Base-by-base conservation (phyloP, 176 grass and related monocot genomes). In the Otatea glauca region DNA sequence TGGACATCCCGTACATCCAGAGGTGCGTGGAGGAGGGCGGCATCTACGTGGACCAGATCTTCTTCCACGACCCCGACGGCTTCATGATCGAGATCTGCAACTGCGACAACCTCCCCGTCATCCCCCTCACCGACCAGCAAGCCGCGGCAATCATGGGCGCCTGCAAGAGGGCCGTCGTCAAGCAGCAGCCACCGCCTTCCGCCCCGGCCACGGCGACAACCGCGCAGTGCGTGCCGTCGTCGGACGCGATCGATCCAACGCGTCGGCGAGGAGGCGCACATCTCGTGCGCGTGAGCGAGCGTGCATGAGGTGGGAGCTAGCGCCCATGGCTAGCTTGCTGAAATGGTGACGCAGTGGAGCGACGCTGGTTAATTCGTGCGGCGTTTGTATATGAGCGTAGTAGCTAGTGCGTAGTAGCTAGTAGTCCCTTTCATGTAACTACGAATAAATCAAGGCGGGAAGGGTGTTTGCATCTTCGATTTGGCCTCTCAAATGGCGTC, bases 31-130 rank as follows among this genome's bases (percentile, higher is more conserved):
- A 94, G 81, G 94, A 97, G 15, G 88, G 86, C 5, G 92, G 90
- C 54, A 89, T 97, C 76, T 82, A 56, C 12, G 90, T 97, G 0
- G 94, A 94, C 81, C 94, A 97, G 69, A 85, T 94, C 86, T 97
- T 97, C 86, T 97, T 97, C 84, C 92, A 97, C 50, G 92, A 97
- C 38, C 94, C 94, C 0, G 90, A 94, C 50, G 88, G 90, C 55
- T 97, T 97, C 86, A 97, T 97, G 95, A 92, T 97, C 48, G 95
- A 97, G 88, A 78, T 97, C 71, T 97, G 92, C 84, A 94, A 97
- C 81, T 97, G 95, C 50, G 90, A 97, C 64, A 92, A 92, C 75
- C 73, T 97, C 45, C 95, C 95, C 0, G 84, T 94, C 38, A 5
- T 97, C 74, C 90, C 95, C 5, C 88, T 97, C 37, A 59, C 7